Percentiles rank a stretch among this genome's conserved stretches.
Conservation (phyloP, 768 basidiomycete genomes). For the Amanita rimosa region DNA sequence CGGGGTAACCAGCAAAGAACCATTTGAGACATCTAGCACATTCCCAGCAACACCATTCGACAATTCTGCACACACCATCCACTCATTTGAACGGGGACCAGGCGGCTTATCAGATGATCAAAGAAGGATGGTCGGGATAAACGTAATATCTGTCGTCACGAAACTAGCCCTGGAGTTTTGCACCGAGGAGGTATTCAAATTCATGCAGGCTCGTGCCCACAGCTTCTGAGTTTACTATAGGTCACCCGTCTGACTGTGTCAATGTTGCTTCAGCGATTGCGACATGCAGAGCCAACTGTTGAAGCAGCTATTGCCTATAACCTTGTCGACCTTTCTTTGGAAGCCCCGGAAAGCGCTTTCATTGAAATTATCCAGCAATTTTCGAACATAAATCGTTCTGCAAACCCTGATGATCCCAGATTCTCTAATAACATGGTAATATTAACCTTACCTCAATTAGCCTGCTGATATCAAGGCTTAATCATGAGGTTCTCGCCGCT, state of each 20-base stretch:
- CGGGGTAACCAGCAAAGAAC: conserved; percentile 72
- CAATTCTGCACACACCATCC: conserved; percentile 13
- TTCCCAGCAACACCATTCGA: neutral
- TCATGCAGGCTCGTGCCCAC: neutral
- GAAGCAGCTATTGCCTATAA: conserved; percentile 91
- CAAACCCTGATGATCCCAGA: conserved; percentile 82
- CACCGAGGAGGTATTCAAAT: conserved; percentile 56
- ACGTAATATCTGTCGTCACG: conserved; percentile 86
- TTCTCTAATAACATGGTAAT: conserved; percentile 83
- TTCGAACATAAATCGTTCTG: conserved; percentile 72
- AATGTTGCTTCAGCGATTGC: conserved; percentile 83
- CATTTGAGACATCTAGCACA: conserved; percentile 34
- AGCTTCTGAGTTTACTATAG: conserved; percentile 20
- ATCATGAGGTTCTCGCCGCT: conserved; percentile 65
- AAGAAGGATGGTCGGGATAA: conserved; percentile 74
- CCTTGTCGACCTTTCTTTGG: conserved; percentile 79
- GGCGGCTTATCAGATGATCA: conserved; percentile 73
- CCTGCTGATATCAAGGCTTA: neutral
- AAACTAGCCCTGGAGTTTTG: conserved; percentile 80
- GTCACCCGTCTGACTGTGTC: conserved; percentile 83
- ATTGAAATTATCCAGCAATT: conserved; percentile 78
- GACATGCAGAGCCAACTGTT: conserved; percentile 75
- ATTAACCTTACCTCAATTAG: neutral
- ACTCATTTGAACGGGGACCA: conserved; percentile 53
- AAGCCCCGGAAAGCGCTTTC: conserved; percentile 67